A percentile compares a stretch with the other conserved stretches of the same genome.
Conservation (phyloP, 2,329 filamentous ascomycete species). For the Colletotrichum spaethianum region DNA sequence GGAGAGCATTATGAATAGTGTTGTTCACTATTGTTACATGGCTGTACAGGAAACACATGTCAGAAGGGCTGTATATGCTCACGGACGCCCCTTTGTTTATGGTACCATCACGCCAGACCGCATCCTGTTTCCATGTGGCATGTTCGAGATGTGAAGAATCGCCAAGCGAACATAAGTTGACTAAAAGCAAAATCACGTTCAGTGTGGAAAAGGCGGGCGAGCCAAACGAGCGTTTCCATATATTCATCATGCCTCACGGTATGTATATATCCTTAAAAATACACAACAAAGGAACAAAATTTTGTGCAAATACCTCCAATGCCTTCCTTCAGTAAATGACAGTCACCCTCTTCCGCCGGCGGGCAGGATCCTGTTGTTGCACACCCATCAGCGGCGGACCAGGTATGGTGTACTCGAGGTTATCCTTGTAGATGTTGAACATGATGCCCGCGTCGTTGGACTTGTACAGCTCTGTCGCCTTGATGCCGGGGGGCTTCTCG, state of each 20-base stretch:
- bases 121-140: neutral
- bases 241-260: slow-evolving; percentile 4
- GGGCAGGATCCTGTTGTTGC: slow-evolving; percentile 6
- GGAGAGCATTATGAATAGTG: too few species aligned
- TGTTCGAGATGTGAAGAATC: neutral
- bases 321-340: slow-evolving; percentile 22
- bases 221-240: slow-evolving; percentile 16
- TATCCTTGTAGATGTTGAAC: slow-evolving; percentile 53
- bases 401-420: slow-evolving; percentile 50
- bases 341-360: slow-evolving; percentile 19
- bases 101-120: slow-evolving; percentile 6
- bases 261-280: slow-evolving; percentile 21
- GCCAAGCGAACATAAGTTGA: neutral
- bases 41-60: neutral
- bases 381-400: slow-evolving; percentile 48
- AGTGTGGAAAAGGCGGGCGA: slow-evolving; percentile 12
- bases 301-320: neutral
- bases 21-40: too few species aligned
- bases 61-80: neutral
- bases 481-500: slow-evolving; percentile 46
- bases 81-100: slow-evolving; percentile 7
- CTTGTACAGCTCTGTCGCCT: slow-evolving; percentile 55
- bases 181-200: slow-evolving; percentile 16
- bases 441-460: slow-evolving; percentile 52
- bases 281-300: neutral